These are phyloP conservation scores for Yamadazyma triangularis DNA, from an alignment of 1,139 yeast genomes.

Conservation along the genomic window DNA sequence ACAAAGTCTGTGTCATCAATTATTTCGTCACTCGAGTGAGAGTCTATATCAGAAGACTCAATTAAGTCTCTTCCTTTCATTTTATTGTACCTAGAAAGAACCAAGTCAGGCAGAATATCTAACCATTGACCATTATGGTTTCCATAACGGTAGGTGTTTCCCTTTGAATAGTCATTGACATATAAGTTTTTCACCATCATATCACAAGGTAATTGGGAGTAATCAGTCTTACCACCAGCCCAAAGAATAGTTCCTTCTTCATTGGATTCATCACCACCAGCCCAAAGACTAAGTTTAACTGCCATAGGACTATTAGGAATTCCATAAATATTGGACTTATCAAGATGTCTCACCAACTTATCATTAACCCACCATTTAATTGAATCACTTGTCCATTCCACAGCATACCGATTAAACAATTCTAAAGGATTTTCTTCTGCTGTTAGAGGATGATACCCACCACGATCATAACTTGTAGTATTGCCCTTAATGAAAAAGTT, in stretches of 20 bases:
- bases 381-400: conserved; percentile 35
- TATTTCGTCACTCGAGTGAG: too few relatives aligned
- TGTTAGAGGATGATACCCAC: conserved; percentile 23
- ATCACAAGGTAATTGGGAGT: conserved; percentile 27
- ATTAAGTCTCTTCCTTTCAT: too few relatives aligned
- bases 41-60: too few relatives aligned
- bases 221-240: conserved; percentile 41
- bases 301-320: conserved; percentile 37
- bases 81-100: too few relatives aligned
- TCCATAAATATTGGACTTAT: conserved; percentile 20
- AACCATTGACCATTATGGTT: conserved; percentile 10
- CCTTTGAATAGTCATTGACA: conserved; percentile 32
- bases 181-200: conserved; percentile 28
- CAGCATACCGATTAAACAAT: conserved; percentile 24
- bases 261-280: conserved; percentile 36
- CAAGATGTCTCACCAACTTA: conserved; percentile 20
- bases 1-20: too few relatives aligned
- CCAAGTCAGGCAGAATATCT: conserved; percentile 8
- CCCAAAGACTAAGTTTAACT: conserved; percentile 38
- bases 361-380: conserved; percentile 33
- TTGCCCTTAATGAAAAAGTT: conserved; percentile 46
- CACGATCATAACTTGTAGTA: conserved; percentile 37
- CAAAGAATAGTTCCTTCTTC: conserved; percentile 34
- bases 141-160: conserved; percentile 28
- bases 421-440: conserved; percentile 19